Evolutionary conservation across 208 protist species (phyloP), one percentile per base, ranked within the genome.

Genomic region (Leishmania arabica): DNA sequence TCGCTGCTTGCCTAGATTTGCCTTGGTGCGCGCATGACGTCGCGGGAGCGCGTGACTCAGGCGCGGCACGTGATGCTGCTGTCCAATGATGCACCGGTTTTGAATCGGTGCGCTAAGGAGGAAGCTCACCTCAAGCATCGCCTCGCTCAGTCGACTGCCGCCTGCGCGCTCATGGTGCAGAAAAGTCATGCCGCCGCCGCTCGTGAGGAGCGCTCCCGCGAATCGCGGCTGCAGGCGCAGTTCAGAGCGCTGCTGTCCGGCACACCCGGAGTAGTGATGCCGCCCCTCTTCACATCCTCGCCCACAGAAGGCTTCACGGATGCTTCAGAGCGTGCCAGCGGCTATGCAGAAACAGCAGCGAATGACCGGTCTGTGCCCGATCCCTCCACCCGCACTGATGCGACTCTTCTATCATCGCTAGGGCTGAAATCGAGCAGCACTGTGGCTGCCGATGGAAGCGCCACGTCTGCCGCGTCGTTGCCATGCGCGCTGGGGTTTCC

Each of bases 401-500:
- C 51, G 60, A 17, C 53, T 42, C 49, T 45, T 15, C 3, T 27
- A 27, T 19, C 40, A 34, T 53, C 69, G 19, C 42, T 27, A 34
- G 45, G 69, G 24, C 40, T 76, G 72, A 62, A 62, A 15, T 24
- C 51, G n/a, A 76, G n/a, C 49, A 58, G 27, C 47, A 47, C 65
- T 54, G 11, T 40, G 34, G 1, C 15, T 58, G 62, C 60, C 58
- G 27, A 11, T 31, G 69, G 5, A 27, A 31, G 66, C 45, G 37
- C 11, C 31, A n/a, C 71, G 62, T 3, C 53, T 27, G 27, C 49
- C 51, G 2, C 37, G 11, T 40, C 49, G 37, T n/a, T 31, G 8
- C 70, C 56, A 21, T 85, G 42, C 17, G 21, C 73, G 5, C 60
- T 89, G 19, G 90, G 90, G 34, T 96, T 95, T 69, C 94, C 94